Evolutionary conservation across 2,329 filamentous ascomycete species (phyloP).

Genomic region (Bipolaris zeicola): DNA sequence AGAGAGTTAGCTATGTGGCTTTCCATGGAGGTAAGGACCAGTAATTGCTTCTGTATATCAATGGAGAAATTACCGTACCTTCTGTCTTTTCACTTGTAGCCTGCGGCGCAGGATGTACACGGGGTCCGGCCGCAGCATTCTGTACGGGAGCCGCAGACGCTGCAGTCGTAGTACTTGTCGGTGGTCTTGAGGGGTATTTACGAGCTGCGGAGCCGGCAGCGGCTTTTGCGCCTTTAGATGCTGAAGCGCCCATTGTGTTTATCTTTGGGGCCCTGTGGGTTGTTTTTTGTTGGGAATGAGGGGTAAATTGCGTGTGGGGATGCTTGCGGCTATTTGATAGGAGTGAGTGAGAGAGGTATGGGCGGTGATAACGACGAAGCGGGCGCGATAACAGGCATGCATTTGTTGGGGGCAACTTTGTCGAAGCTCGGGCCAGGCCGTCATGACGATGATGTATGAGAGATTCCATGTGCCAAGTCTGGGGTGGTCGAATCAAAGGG

Average conservation of each 20-base stretch:
- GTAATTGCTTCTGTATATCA: not conserved
- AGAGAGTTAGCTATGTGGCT: not conserved
- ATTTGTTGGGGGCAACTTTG: constrained; percentile 9
- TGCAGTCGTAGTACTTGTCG: constrained; percentile 44
- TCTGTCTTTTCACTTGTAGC: constrained; percentile 48
- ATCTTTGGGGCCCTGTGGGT: not conserved
- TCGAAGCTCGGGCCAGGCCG: constrained; percentile 9
- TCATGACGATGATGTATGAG: constrained; percentile 10
- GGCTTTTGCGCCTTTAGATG: constrained; percentile 61
- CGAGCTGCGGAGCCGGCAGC: constrained; percentile 58
- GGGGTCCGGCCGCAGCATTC: constrained; percentile 45
- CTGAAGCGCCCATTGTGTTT: constrained; percentile 60
- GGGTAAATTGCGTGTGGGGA: not conserved
- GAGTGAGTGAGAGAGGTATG: not conserved
- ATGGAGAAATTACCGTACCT: constrained; percentile 32
- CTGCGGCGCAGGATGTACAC: constrained; percentile 48
- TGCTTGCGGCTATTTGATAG: no score
- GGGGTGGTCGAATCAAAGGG: not conserved
- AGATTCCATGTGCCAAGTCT: not conserved
- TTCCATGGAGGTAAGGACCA: not conserved
- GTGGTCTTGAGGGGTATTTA: constrained; percentile 60
- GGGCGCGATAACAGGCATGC: constrained; percentile 25
- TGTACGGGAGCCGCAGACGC: constrained; percentile 38
- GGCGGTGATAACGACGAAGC: not conserved
- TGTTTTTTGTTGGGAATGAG: constrained; percentile 1